Evolutionary conservation across 306 rosid genomes (phyloP).

Genomic region (Sesbania bispinosa): DNA sequence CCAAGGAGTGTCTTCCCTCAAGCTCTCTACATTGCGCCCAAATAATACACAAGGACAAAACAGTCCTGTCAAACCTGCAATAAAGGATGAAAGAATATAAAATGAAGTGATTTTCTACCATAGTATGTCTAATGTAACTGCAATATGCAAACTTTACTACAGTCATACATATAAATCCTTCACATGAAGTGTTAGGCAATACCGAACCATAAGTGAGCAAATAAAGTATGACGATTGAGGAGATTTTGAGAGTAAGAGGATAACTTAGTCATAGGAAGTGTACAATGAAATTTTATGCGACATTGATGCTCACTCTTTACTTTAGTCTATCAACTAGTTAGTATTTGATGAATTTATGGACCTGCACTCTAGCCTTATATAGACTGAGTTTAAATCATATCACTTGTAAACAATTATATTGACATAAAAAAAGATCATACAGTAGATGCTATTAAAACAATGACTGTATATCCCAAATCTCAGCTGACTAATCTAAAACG

Average conservation of each 20-base stretch:
- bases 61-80: constrained; percentile 79
- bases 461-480: neutral
- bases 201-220: neutral
- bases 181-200: neutral
- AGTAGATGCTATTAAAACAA: constrained; percentile 4
- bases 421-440: neutral
- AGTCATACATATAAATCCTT: constrained; percentile 1
- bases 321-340: neutral
- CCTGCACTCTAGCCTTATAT: neutral
- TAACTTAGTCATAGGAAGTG: neutral
- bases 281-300: neutral
- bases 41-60: constrained; percentile 93
- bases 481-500: neutral
- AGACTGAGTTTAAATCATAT: neutral
- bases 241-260: constrained; percentile 4
- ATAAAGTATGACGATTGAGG: neutral
- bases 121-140: neutral
- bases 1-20: constrained; percentile 81
- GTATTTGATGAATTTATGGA: neutral
- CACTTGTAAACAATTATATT: neutral
- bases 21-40: constrained; percentile 79
- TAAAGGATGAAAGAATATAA: constrained; percentile 9
- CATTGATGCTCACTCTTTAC: neutral
- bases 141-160: neutral
- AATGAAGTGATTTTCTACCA: neutral